Evolutionary conservation across 306 rosid genomes (phyloP).

Genomic region (Sechiopsis laciniata): DNA sequence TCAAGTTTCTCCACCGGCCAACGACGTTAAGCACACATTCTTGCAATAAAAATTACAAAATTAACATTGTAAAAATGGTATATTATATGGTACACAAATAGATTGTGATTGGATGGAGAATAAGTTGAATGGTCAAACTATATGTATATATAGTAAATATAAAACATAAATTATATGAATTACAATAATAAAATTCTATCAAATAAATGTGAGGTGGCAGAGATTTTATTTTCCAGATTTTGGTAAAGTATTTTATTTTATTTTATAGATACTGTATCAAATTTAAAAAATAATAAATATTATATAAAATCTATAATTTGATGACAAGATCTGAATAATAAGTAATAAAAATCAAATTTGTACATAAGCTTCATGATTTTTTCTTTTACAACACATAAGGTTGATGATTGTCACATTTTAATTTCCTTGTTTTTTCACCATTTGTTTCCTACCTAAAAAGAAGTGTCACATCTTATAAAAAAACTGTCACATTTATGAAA

Average conservation of each 20-base stretch:
- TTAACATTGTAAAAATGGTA: too few species aligned
- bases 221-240: background rate
- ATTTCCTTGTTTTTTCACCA: too few species aligned
- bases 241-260: background rate
- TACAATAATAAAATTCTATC: background rate
- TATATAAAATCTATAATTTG: slow-evolving; percentile 11
- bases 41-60: too few species aligned
- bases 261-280: background rate
- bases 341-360: too few species aligned
- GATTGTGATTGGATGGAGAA: too few species aligned
- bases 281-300: background rate
- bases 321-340: slow-evolving; percentile 1
- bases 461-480: too few species aligned
- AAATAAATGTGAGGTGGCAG: background rate
- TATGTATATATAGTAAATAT: background rate
- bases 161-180: background rate
- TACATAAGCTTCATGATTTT: background rate
- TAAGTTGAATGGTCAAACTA: too few species aligned
- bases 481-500: background rate
- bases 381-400: too few species aligned
- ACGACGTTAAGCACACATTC: too few species aligned
- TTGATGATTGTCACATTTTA: background rate
- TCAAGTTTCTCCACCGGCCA: too few species aligned
- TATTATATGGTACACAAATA: too few species aligned
- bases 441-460: too few species aligned